A percentile compares a stretch with the other conserved stretches of the same genome.
phyloP scores from a whole-genome alignment of 805 yeast species.

The Ogataea haglerorum region DNA sequence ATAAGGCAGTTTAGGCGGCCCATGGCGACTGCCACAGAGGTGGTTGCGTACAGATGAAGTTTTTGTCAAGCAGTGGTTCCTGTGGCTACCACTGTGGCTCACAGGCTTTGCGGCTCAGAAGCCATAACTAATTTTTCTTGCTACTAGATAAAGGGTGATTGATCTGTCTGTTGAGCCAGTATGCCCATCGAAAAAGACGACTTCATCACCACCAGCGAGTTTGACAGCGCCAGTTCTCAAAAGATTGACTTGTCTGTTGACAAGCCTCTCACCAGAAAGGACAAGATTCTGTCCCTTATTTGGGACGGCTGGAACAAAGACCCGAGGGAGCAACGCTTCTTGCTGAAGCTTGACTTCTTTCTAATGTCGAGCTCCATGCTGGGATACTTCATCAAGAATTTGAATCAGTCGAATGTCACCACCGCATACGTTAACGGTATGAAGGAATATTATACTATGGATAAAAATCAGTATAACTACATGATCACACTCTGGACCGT shows the following conservation, averaged over 20 bases:
- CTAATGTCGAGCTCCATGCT: constrained; percentile 48
- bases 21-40: too few relatives aligned
- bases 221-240: constrained; percentile 1
- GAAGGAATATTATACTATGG: constrained; percentile 51
- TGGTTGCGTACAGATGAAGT: too few relatives aligned
- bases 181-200: not conserved
- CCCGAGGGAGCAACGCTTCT: constrained; percentile 34
- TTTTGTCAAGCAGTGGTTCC: not conserved
- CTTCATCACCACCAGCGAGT: not conserved
- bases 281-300: constrained; percentile 10
- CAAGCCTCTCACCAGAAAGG: not conserved
- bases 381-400: constrained; percentile 63
- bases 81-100: constrained; percentile 2
- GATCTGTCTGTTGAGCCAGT: not conserved
- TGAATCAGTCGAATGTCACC: constrained; percentile 55
- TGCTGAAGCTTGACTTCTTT: constrained; percentile 49
- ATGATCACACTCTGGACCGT: constrained; percentile 45
- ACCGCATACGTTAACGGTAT: constrained; percentile 68
- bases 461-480: constrained; percentile 48
- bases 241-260: not conserved
- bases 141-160: not conserved
- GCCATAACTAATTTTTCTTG: not conserved
- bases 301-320: constrained; percentile 36
- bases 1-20: not conserved
- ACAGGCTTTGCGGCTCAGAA: not conserved